A percentile compares a stretch with the other conserved stretches of the same genome.
Evolutionary conservation across 441 rosid species (phyloP).

Genomic region (Brassica balearica): DNA sequence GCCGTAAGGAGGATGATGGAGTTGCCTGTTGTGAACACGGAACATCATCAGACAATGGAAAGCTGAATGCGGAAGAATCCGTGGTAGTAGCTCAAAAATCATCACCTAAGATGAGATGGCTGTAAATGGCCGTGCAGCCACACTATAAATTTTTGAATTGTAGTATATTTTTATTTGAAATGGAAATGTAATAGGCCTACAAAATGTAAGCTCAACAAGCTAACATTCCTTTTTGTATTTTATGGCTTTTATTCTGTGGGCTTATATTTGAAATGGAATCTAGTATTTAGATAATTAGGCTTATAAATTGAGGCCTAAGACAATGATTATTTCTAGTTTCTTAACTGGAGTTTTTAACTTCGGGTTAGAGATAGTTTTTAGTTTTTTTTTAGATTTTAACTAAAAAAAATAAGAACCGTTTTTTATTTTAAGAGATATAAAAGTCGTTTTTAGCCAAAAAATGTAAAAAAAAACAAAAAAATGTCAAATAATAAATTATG

Average conservation of each 20-base stretch:
- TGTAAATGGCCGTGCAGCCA: slow-evolving; percentile 87
- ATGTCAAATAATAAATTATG: no score
- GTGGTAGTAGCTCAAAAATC: slow-evolving; percentile 72
- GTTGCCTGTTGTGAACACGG: slow-evolving; percentile 55
- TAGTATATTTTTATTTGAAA: not conserved
- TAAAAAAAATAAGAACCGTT: no score
- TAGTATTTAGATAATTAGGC: not conserved
- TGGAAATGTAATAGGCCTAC: not conserved
- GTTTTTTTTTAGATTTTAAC: no score
- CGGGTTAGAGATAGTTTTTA: no score
- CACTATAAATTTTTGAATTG: slow-evolving; percentile 27
- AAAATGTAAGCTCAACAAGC: slow-evolving; percentile 2
- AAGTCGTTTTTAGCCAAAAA: no score
- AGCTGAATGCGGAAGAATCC: slow-evolving; percentile 71
- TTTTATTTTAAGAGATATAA: no score
- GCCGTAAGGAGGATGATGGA: slow-evolving; percentile 57
- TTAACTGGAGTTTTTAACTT: no score
- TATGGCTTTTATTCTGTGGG: not conserved
- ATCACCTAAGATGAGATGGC: slow-evolving; percentile 91
- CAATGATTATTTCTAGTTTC: no score
- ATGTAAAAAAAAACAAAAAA: no score
- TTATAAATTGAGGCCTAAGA: not conserved
- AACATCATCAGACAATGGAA: slow-evolving; percentile 63
- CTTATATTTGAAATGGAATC: not conserved
- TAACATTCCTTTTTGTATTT: not conserved